These are phyloP conservation scores for Spinacia oleracea DNA, from an alignment of 179 eudicot species.

Conservation along the genomic window DNA sequence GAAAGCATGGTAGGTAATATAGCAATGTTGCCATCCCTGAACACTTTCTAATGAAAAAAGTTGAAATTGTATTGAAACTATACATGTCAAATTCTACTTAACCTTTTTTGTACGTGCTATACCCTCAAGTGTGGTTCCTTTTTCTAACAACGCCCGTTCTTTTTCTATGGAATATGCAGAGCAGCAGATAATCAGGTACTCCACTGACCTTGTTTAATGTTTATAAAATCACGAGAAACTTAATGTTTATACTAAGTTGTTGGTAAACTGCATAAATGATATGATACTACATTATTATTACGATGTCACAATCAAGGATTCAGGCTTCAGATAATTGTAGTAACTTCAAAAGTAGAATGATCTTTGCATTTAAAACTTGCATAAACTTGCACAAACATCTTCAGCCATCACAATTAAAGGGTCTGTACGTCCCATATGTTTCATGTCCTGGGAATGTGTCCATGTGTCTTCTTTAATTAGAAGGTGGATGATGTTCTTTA, in stretches of 20 bases:
- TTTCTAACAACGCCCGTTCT: conserved; percentile 17
- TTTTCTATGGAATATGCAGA: conserved; percentile 40
- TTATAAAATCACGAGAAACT: not conserved
- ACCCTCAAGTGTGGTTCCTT: not conserved
- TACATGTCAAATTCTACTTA: not conserved
- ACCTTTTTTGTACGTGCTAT: not conserved
- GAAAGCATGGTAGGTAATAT: no score
- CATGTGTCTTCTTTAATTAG: not conserved
- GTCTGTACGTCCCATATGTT: not conserved
- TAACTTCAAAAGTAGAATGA: not conserved
- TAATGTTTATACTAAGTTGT: not conserved
- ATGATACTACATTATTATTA: not conserved
- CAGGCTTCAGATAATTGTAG: not conserved
- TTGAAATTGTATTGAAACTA: not conserved
- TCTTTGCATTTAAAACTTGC: not conserved
- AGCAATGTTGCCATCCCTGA: not conserved
- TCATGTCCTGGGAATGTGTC: not conserved
- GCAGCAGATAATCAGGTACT: conserved; percentile 68
- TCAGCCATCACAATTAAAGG: not conserved
- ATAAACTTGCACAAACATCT: conserved; percentile 8
- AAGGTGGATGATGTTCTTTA: not conserved
- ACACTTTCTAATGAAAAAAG: not conserved
- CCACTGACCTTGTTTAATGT: not conserved
- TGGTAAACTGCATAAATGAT: not conserved
- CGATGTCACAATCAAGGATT: not conserved